Percentiles rank a stretch among this genome's conserved stretches.
These are phyloP conservation scores for Pseudohalonectria lignicola DNA, from an alignment of 2,329 filamentous ascomycete species.

Conservation along the genomic window DNA sequence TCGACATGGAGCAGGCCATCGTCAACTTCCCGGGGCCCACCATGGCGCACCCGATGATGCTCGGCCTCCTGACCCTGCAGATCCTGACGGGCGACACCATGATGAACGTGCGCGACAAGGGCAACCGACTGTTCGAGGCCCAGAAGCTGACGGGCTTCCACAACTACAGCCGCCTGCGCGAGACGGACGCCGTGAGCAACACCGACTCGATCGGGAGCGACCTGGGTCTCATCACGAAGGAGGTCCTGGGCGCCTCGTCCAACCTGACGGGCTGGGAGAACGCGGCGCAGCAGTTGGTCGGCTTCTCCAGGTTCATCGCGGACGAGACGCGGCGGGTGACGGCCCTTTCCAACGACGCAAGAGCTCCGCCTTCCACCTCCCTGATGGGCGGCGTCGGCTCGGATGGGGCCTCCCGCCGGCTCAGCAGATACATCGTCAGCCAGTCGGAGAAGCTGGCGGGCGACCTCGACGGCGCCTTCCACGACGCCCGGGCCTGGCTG, in stretches of 20 bases:
- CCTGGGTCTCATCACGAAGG: conserved; percentile 1
- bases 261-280: conserved; percentile 7
- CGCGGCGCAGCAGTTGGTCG: conserved; percentile 2
- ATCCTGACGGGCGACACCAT: conserved; percentile 4
- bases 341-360: neutral
- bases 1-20: conserved; percentile 2
- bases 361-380: too few species aligned
- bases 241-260: conserved; percentile 3
- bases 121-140: conserved; percentile 3
- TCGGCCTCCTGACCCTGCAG: conserved; percentile 4
- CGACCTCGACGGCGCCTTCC: neutral
- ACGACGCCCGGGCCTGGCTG: conserved; percentile 3
- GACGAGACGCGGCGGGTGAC: conserved; percentile 2
- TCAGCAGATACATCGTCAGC: neutral
- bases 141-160: conserved; percentile 6
- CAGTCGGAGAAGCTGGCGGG: neutral
- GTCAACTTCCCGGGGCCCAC: conserved; percentile 3
- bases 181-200: conserved; percentile 2
- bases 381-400: neutral
- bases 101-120: conserved; percentile 4
- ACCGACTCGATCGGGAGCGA: conserved; percentile 1
- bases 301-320: conserved; percentile 3
- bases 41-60: conserved; percentile 4
- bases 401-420: neutral
- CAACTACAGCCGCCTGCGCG: conserved; percentile 4